phyloP scores from a whole-genome alignment of 352 stramenopile genomes.

The Salisapilia sapeloensis region DNA sequence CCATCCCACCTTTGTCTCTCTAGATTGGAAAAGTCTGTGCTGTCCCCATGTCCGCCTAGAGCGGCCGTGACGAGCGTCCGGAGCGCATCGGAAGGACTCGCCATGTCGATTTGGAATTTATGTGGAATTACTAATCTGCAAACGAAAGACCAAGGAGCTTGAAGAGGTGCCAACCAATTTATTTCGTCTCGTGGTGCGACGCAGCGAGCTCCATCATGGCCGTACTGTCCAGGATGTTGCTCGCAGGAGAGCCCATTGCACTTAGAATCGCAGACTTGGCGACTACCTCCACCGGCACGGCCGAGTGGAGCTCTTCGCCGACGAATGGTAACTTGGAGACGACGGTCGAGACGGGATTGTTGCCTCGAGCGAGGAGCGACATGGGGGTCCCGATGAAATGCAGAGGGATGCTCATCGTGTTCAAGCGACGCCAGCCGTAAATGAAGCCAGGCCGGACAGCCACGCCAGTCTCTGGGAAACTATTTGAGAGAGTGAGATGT shows the following conservation, averaged over 20 bases:
- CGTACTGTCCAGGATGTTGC: slow-evolving; percentile 37
- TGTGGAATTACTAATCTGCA: too few species aligned
- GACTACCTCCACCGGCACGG: slow-evolving; percentile 44
- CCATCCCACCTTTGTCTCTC: too few species aligned
- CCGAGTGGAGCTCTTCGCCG: slow-evolving; percentile 44
- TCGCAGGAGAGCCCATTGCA: slow-evolving; percentile 45
- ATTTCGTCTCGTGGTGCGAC: slow-evolving; percentile 67
- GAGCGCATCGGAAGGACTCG: too few species aligned
- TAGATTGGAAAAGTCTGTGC: too few species aligned
- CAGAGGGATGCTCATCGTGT: slow-evolving; percentile 50
- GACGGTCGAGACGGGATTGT: slow-evolving; percentile 35
- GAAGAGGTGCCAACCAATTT: too few species aligned
- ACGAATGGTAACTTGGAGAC: slow-evolving; percentile 43
- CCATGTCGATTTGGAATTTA: too few species aligned
- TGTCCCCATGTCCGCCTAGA: too few species aligned
- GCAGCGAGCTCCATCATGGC: slow-evolving; percentile 56
- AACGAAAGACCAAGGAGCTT: too few species aligned
- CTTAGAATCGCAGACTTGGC: slow-evolving; percentile 73
- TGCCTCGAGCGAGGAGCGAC: slow-evolving; percentile 28
- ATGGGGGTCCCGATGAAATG: slow-evolving; percentile 63
- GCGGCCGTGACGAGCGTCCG: too few species aligned
- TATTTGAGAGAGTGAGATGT: slow-evolving; percentile 1
- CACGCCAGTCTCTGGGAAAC: slow-evolving; percentile 62
- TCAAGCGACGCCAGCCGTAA: slow-evolving; percentile 60
- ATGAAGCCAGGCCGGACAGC: slow-evolving; percentile 82